Conservation (phyloP, 257 asterid genomes). For the Ajuga chamaepitys region DNA sequence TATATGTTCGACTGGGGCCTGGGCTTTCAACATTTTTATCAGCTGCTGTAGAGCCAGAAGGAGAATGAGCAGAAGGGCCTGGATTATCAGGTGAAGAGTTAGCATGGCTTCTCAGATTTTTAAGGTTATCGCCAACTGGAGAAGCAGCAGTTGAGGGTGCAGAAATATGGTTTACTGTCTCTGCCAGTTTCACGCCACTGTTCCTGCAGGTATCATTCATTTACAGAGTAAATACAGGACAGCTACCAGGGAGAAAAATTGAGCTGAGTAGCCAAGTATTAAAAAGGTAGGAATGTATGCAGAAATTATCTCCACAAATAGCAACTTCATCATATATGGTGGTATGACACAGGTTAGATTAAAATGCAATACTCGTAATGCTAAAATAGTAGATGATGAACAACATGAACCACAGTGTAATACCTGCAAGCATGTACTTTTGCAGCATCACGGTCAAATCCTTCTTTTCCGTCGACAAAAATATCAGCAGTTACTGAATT, state of each 20-base stretch:
- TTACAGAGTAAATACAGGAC: constrained; percentile 8
- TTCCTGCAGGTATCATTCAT: constrained; percentile 43
- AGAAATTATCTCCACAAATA: neutral
- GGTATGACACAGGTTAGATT: neutral
- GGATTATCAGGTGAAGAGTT: constrained; percentile 25
- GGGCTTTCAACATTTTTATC: constrained; percentile 40
- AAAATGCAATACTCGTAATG: constrained; percentile 4
- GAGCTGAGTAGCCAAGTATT: neutral
- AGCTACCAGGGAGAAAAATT: neutral
- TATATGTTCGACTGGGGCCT: constrained; percentile 41
- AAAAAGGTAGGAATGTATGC: neutral
- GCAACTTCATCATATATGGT: neutral
- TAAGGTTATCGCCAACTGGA: constrained; percentile 19
- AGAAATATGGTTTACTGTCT: constrained; percentile 44
- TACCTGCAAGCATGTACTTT: constrained; percentile 48
- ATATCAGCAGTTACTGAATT: constrained; percentile 81
- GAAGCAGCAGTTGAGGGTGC: constrained; percentile 29
- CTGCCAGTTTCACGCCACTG: constrained; percentile 49
- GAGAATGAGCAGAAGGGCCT: constrained; percentile 19
- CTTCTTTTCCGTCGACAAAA: constrained; percentile 61
- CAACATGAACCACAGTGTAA: neutral
- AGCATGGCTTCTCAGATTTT: constrained; percentile 5
- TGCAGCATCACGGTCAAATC: constrained; percentile 53
- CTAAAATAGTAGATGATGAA: constrained; percentile 6
- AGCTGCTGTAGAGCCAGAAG: constrained; percentile 23